Base-by-base conservation (phyloP, 208 protist genomes). In the Porcisia deanei region DNA sequence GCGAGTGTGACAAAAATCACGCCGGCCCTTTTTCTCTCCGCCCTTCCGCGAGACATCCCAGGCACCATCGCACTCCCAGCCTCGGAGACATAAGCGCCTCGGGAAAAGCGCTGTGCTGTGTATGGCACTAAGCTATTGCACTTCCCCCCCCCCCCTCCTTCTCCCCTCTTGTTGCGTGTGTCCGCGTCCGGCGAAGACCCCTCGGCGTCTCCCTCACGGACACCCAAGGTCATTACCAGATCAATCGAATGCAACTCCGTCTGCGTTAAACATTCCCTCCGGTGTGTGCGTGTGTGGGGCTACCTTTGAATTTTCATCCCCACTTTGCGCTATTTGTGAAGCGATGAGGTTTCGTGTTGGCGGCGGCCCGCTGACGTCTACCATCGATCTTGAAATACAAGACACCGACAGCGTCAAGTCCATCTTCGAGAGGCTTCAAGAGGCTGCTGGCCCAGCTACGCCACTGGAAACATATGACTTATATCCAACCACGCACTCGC, bases 301-400 rank as follows among this genome's bases (percentile, higher is more conserved):
- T 0, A 3, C 2, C 63, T 10, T 47, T 9, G 47, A 20, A 12
- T 65, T 22, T 22, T 30, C 22, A 37, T 67, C 22, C n/a, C 30
- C 7, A 43, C 9, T 30, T 10, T 67, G 18, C 63, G 34, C 25
- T 14, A 34, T 22, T 58, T 30, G 45, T 47, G 4, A 39, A 39
- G 37, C 22, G 6, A 92, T 94, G 88, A 89, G 86, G 75, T 80
- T 94, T 57, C 63, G 82, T 43, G 76, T 94, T 45, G 71, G 91
- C 0, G 88, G 85, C 43, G 80, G 74, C 18, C 83, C 83, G 7
- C 76, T 90, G 30, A 68, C 78, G 58, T 76, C 74, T 37, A 84
- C 63, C 53, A 63, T 91, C 52, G 65, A 63, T 55, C 41, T 93
- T 3, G 85, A 95, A 34, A 83, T 77, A 30, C 75, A 86, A n/a